Conservation (phyloP, 345 rosid genomes). For the Salix arbutifolia region DNA sequence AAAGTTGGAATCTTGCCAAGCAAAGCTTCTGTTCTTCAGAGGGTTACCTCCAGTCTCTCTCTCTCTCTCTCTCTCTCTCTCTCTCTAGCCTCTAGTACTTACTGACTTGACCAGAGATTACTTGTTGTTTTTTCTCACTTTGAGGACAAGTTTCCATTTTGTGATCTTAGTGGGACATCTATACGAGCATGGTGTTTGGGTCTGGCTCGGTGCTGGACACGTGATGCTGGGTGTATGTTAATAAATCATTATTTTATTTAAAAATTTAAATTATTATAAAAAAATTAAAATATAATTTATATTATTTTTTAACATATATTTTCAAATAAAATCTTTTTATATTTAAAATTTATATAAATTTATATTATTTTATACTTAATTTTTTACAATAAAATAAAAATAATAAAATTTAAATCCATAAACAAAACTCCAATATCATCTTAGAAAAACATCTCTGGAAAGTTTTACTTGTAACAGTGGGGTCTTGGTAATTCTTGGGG, state of each 20-base stretch:
- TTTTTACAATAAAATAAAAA: too few relatives aligned
- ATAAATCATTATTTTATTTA: accelerated
- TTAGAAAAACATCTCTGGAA: too few relatives aligned
- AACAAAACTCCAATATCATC: too few relatives aligned
- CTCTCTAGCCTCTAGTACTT: too few relatives aligned
- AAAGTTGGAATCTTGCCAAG: neutral
- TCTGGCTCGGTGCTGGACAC: constrained; percentile 5
- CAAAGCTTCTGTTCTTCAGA: neutral
- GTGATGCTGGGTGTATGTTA: neutral
- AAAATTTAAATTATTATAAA: accelerated
- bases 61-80: neutral
- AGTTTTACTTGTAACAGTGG: neutral
- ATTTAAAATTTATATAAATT: too few relatives aligned
- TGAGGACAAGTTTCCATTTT: constrained; percentile 6
- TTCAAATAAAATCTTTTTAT: too few relatives aligned
- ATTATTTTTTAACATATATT: too few relatives aligned
- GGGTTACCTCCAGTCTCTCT: neutral
- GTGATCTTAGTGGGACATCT: neutral
- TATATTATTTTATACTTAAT: too few relatives aligned
- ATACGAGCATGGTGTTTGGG: neutral
- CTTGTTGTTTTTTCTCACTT: neutral
- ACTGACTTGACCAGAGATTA: neutral
- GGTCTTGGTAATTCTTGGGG: neutral
- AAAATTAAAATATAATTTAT: too few relatives aligned
- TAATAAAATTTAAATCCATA: accelerated